These are phyloP conservation scores for Fusarium albosuccineum DNA, from an alignment of 2,329 filamentous ascomycete genomes.

Conservation along the genomic window DNA sequence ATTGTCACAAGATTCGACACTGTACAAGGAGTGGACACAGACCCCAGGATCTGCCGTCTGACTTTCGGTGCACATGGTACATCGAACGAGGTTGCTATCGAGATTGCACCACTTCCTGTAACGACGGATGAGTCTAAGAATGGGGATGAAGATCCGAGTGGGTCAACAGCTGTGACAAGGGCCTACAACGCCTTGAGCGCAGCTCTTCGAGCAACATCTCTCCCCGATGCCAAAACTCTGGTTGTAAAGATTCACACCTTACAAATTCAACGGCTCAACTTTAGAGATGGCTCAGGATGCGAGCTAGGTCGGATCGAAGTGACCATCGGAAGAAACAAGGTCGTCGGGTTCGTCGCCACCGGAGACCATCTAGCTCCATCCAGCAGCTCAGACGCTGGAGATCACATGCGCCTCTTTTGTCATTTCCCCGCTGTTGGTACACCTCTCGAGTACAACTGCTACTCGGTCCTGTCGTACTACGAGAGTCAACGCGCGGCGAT, in stretches of 20 bases:
- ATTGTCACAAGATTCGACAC: background rate
- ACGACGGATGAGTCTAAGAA: background rate
- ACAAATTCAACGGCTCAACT: background rate
- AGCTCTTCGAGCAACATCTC: background rate
- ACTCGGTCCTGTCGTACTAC: constrained; percentile 44
- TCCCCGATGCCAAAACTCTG: background rate
- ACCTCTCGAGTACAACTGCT: constrained; percentile 18
- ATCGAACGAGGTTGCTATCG: background rate
- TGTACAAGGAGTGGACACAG: background rate
- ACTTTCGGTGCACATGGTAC: background rate
- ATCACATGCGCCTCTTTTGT: constrained; percentile 16
- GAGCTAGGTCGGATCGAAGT: background rate
- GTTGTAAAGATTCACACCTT: background rate
- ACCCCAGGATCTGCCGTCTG: background rate
- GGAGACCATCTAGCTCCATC: background rate
- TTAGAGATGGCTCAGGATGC: background rate
- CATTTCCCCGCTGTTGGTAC: constrained; percentile 26
- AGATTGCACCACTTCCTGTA: background rate
- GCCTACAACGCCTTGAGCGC: background rate
- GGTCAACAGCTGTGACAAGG: background rate
- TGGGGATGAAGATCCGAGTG: background rate
- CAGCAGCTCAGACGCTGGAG: background rate
- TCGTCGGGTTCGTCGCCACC: background rate
- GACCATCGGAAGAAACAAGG: background rate
- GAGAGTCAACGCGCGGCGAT: background rate